Evolutionary conservation across 306 rosid species (phyloP).

Genomic region (Lagenaria siceraria): DNA sequence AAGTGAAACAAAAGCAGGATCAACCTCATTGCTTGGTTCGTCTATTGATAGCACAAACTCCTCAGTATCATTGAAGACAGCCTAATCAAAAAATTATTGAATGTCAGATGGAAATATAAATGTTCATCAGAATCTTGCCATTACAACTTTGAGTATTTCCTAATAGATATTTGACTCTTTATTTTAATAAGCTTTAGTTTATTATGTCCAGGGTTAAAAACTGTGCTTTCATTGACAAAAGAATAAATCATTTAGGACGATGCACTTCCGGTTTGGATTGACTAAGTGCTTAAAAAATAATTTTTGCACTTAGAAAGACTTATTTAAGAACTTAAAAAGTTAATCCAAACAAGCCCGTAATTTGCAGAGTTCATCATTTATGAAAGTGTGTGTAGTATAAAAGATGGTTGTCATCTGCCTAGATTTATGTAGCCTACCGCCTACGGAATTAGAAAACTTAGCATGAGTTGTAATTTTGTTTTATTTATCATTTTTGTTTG

Average conservation of each 20-base stretch:
- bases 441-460: background rate
- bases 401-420: background rate
- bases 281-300: too few species aligned
- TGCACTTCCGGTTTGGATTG: background rate
- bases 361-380: background rate
- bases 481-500: background rate
- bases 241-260: background rate
- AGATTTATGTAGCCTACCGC: background rate
- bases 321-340: too few species aligned
- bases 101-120: background rate
- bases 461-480: background rate
- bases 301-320: too few species aligned
- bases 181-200: background rate
- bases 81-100: constrained; percentile 33
- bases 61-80: constrained; percentile 63
- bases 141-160: background rate
- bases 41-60: constrained; percentile 78
- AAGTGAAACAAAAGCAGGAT: constrained; percentile 13
- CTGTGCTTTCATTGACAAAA: background rate
- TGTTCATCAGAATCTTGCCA: background rate
- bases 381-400: background rate
- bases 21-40: constrained; percentile 81
- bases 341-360: too few species aligned
- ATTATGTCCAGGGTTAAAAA: background rate
- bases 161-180: background rate